A percentile compares a stretch with the other conserved stretches of the same genome.
Conservation (phyloP, 148 eudicot genomes). For the Oxyria digyna region DNA sequence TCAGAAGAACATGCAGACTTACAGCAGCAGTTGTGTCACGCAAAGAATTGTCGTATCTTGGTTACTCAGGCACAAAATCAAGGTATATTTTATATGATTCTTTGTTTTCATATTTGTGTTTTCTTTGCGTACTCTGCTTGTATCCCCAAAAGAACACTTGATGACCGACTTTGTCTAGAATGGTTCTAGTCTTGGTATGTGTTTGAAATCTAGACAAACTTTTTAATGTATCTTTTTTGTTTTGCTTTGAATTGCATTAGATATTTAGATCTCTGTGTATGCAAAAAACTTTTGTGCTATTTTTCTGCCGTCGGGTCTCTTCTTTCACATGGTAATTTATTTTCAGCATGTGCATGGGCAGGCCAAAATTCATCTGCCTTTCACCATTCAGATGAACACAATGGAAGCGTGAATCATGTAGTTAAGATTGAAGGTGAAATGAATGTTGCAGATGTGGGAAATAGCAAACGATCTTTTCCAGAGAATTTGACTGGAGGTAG, state of each 20-base stretch:
- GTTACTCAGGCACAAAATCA: not conserved
- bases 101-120: too few relatives aligned
- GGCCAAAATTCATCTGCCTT: not conserved
- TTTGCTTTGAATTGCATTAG: too few relatives aligned
- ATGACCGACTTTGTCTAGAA: too few relatives aligned
- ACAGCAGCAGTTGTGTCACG: not conserved
- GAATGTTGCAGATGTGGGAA: not conserved
- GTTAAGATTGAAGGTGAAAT: not conserved
- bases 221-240: too few relatives aligned
- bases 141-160: too few relatives aligned
- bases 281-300: too few relatives aligned
- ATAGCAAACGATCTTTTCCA: not conserved
- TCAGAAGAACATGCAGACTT: not conserved
- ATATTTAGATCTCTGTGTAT: too few relatives aligned
- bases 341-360: not conserved
- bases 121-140: too few relatives aligned
- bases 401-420: not conserved
- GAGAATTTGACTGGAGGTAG: not conserved
- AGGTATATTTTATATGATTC: not conserved
- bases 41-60: not conserved
- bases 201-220: too few relatives aligned
- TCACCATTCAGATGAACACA: not conserved
- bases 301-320: not conserved
- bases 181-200: too few relatives aligned
- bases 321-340: not conserved